Evolutionary conservation across 495 filamentous ascomycete genomes (phyloP).

Genomic region (Xylaria intraflava): DNA sequence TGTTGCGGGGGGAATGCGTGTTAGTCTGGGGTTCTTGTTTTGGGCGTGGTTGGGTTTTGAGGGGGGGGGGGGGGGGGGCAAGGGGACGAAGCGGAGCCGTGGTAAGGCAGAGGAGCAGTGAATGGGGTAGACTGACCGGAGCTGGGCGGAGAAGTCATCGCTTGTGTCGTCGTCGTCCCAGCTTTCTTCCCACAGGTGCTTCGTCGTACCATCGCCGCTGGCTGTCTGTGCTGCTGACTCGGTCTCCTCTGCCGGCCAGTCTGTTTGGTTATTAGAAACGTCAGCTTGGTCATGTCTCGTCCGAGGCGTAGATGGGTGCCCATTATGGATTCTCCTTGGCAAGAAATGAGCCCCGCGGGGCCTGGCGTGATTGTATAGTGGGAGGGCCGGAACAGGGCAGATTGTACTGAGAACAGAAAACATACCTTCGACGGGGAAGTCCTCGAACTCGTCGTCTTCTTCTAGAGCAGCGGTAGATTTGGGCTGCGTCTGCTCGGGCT

Average conservation of each 20-base stretch:
- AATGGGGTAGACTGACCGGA: slow-evolving; percentile 60
- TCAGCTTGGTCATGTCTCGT: background rate
- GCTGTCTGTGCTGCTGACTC: slow-evolving; percentile 52
- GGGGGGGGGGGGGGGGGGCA: background rate
- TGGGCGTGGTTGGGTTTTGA: background rate
- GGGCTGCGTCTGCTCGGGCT: slow-evolving; percentile 36
- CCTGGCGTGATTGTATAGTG: background rate
- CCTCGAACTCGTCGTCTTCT: slow-evolving; percentile 98
- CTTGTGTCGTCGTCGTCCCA: slow-evolving; percentile 98
- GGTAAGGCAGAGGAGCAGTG: background rate
- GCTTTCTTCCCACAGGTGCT: slow-evolving; percentile 97
- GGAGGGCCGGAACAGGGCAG: background rate
- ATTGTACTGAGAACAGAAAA: slow-evolving; percentile 5
- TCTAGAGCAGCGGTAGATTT: slow-evolving; percentile 58
- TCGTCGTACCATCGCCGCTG: slow-evolving; percentile 45
- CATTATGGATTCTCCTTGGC: background rate
- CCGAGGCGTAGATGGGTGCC: background rate
- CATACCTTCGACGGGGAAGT: slow-evolving; percentile 93
- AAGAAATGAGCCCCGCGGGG: background rate
- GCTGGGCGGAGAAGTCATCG: slow-evolving; percentile 92
- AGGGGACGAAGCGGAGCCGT: background rate
- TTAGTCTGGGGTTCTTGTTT: slow-evolving; percentile 14
- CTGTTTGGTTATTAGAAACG: slow-evolving; percentile 35
- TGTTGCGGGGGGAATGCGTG: slow-evolving; percentile 30
- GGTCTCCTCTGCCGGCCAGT: slow-evolving; percentile 82